phyloP scores from a whole-genome alignment of 2,329 filamentous ascomycete species.

The Graphilbum fragrans region DNA sequence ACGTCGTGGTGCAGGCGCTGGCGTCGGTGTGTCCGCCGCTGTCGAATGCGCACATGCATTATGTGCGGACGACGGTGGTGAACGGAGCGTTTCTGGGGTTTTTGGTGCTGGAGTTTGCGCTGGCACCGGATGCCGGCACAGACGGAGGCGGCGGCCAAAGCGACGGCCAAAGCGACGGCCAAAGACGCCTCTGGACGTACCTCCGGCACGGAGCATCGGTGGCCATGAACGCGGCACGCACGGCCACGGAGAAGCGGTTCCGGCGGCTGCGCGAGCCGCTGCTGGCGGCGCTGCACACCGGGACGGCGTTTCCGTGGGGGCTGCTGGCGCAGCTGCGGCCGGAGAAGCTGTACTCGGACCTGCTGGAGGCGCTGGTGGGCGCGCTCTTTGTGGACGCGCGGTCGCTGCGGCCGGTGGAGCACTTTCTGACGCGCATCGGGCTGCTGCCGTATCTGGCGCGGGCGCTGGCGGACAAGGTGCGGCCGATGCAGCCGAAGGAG shows the following conservation, averaged over 20 bases:
- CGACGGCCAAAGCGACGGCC: not conserved
- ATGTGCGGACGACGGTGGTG: constrained; percentile 61
- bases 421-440: constrained; percentile 50
- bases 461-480: constrained; percentile 45
- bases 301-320: constrained; percentile 62
- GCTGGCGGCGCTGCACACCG: constrained; percentile 32
- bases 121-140: constrained; percentile 13
- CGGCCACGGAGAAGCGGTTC: constrained; percentile 30
- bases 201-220: constrained; percentile 44
- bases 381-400: constrained; percentile 77
- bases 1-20: constrained; percentile 44
- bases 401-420: constrained; percentile 43
- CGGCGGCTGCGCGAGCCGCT: constrained; percentile 35
- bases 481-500: constrained; percentile 55
- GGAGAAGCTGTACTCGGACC: constrained; percentile 71
- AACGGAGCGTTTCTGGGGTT: constrained; percentile 76
- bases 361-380: constrained; percentile 70
- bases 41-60: constrained; percentile 53
- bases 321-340: constrained; percentile 51
- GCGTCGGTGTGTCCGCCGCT: constrained; percentile 22
- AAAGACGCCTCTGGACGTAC: constrained; percentile 51
- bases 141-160: constrained; percentile 1
- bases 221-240: constrained; percentile 25
- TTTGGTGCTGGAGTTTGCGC: constrained; percentile 47
- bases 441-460: constrained; percentile 51